These are phyloP conservation scores for Colletotrichum tropicicola DNA, from an alignment of 2,329 filamentous ascomycete genomes.

Conservation along the genomic window DNA sequence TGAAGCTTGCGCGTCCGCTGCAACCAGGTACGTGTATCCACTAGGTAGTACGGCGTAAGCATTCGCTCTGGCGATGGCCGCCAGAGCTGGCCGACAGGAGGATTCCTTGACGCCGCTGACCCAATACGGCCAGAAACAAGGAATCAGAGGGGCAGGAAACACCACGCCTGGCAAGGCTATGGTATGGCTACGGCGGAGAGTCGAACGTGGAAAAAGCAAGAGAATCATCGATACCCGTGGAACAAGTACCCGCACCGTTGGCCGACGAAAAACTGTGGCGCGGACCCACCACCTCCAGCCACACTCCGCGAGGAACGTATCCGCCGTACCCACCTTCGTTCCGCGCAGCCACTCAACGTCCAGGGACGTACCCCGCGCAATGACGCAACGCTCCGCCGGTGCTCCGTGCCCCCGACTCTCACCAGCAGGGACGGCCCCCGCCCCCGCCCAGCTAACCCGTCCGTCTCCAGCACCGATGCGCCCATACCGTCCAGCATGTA, in stretches of 20 bases:
- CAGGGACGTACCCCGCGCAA: slow-evolving; percentile 23
- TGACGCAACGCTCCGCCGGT: slow-evolving; percentile 20
- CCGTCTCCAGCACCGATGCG: background rate
- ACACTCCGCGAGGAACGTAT: background rate
- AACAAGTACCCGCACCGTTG: too few species aligned
- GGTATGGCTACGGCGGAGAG: too few species aligned
- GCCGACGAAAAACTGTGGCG: background rate
- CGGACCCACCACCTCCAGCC: background rate
- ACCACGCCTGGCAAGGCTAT: too few species aligned
- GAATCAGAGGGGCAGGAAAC: too few species aligned
- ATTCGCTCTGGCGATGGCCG: too few species aligned
- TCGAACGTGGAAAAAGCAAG: too few species aligned
- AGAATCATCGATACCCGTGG: too few species aligned
- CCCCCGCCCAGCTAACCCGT: background rate
- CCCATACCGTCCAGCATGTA: background rate
- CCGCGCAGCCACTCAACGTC: background rate
- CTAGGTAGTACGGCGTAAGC: background rate
- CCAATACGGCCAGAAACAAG: too few species aligned
- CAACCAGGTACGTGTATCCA: background rate
- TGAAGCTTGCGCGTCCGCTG: slow-evolving; percentile 26
- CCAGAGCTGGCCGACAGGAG: too few species aligned
- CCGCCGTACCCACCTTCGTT: background rate
- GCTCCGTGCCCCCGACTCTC: slow-evolving; percentile 18
- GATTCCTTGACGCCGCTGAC: background rate
- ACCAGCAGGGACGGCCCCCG: slow-evolving; percentile 21